A percentile compares a stretch with the other conserved stretches of the same genome.
Evolutionary conservation across 2,329 filamentous ascomycete species (phyloP).

Genomic region (Geosmithia putterillii): DNA sequence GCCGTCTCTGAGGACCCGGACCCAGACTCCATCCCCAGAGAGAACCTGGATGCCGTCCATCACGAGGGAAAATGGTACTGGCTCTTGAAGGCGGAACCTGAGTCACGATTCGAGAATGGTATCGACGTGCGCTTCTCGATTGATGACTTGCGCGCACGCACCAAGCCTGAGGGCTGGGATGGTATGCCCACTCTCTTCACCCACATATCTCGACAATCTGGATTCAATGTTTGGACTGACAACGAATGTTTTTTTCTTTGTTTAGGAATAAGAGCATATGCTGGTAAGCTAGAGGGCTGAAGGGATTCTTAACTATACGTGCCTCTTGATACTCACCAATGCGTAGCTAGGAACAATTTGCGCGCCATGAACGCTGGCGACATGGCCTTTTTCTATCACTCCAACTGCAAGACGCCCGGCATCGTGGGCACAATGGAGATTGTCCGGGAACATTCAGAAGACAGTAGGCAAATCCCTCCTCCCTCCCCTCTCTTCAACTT

Average conservation of each 20-base stretch:
- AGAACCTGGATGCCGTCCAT: conserved; percentile 23
- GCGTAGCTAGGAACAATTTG: conserved; percentile 70
- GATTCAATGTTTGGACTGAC: conserved; percentile 3
- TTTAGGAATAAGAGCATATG: conserved; percentile 36
- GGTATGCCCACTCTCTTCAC: conserved; percentile 32
- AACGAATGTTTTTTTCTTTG: not conserved
- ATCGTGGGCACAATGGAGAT: conserved; percentile 86
- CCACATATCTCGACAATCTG: conserved; percentile 28
- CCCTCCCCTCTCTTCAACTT: not conserved
- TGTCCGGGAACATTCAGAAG: conserved; percentile 69
- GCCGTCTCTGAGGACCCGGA: conserved; percentile 15
- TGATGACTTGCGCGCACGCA: conserved; percentile 66
- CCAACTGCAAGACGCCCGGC: conserved; percentile 79
- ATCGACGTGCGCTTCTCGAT: conserved; percentile 89
- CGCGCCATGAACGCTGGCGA: conserved; percentile 85
- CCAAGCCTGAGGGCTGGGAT: conserved; percentile 79
- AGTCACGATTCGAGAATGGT: conserved; percentile 75
- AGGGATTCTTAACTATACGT: not conserved
- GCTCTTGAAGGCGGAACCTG: conserved; percentile 82
- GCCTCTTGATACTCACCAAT: conserved; percentile 1
- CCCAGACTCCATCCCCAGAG: conserved; percentile 18
- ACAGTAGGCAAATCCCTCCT: conserved; percentile 41
- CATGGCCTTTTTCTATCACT: conserved; percentile 94
- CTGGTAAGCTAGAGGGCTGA: conserved; percentile 16
- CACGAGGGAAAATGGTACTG: conserved; percentile 47